A percentile compares a stretch with the other conserved stretches of the same genome.
These are phyloP conservation scores for Stachybotrys elegans DNA, from an alignment of 2,329 filamentous ascomycete genomes.

Conservation along the genomic window DNA sequence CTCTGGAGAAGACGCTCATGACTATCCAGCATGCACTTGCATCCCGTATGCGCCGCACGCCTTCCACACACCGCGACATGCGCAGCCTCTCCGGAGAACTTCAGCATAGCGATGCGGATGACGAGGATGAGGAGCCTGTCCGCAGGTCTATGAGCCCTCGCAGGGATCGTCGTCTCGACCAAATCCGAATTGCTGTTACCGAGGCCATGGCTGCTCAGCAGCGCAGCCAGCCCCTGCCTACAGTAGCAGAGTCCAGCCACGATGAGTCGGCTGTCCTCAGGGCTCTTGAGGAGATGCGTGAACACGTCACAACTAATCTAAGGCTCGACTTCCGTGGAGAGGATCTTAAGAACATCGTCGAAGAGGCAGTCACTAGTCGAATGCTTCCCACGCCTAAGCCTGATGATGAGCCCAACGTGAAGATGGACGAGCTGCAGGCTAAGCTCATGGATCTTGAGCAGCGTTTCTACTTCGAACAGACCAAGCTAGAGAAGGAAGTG, in stretches of 20 bases:
- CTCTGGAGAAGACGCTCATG: slow-evolving; percentile 74
- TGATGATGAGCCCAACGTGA: slow-evolving; percentile 44
- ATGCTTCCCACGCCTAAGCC: slow-evolving; percentile 46
- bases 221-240: slow-evolving; percentile 26
- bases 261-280: slow-evolving; percentile 54
- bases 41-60: slow-evolving; percentile 48
- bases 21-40: slow-evolving; percentile 68
- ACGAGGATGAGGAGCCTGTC: slow-evolving; percentile 74
- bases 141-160: slow-evolving; percentile 72
- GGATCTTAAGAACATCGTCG: slow-evolving; percentile 57
- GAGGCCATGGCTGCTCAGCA: slow-evolving; percentile 66
- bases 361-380: slow-evolving; percentile 56
- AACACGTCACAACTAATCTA: slow-evolving; percentile 30
- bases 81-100: slow-evolving; percentile 66
- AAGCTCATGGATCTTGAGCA: slow-evolving; percentile 58
- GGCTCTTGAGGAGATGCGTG: slow-evolving; percentile 60
- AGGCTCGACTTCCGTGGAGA: slow-evolving; percentile 26
- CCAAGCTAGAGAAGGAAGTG: slow-evolving; percentile 44
- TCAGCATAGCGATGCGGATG: slow-evolving; percentile 85
- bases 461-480: slow-evolving; percentile 42
- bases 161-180: slow-evolving; percentile 74
- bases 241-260: slow-evolving; percentile 15
- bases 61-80: slow-evolving; percentile 52
- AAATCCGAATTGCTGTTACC: slow-evolving; percentile 67
- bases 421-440: slow-evolving; percentile 53